phyloP scores from a whole-genome alignment of 164 flowering plant species.

The Magnolia sinica region DNA sequence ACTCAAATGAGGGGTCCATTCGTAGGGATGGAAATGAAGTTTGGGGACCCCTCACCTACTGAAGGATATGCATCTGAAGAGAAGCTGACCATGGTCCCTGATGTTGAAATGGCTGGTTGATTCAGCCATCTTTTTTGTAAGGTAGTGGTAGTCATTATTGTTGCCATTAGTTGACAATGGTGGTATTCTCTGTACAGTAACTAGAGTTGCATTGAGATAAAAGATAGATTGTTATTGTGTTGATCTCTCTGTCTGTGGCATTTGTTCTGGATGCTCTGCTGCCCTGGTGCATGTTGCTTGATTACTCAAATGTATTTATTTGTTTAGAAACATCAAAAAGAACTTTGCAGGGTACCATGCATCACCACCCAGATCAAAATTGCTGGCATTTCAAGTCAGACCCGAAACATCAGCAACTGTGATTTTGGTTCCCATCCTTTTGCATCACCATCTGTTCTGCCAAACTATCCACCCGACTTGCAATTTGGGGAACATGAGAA shows the following conservation, averaged over 20 bases:
- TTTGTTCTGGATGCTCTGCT: too few relatives aligned
- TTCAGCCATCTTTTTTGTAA: not conserved
- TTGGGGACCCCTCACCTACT: conserved; percentile 31
- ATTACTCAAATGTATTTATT: too few relatives aligned
- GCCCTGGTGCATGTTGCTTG: too few relatives aligned
- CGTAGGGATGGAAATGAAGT: conserved; percentile 40
- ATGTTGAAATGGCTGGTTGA: conserved; percentile 44
- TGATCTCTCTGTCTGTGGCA: not conserved
- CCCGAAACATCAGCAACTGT: too few relatives aligned
- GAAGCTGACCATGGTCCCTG: conserved; percentile 36
- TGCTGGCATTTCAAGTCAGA: too few relatives aligned
- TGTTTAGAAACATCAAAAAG: too few relatives aligned
- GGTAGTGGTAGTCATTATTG: not conserved
- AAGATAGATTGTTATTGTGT: not conserved
- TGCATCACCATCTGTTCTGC: too few relatives aligned
- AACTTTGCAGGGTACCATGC: too few relatives aligned
- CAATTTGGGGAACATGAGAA: too few relatives aligned
- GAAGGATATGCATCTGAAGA: conserved; percentile 42
- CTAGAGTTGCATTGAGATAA: not conserved
- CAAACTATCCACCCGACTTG: too few relatives aligned
- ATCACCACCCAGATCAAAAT: too few relatives aligned
- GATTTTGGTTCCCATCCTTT: too few relatives aligned
- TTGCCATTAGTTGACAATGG: not conserved
- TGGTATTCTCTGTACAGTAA: not conserved
- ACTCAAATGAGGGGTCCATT: conserved; percentile 49